Percentiles rank a stretch among this genome's conserved stretches.
These are phyloP conservation scores for Vachellia pachyceras DNA, from an alignment of 306 rosid genomes.

Conservation along the genomic window DNA sequence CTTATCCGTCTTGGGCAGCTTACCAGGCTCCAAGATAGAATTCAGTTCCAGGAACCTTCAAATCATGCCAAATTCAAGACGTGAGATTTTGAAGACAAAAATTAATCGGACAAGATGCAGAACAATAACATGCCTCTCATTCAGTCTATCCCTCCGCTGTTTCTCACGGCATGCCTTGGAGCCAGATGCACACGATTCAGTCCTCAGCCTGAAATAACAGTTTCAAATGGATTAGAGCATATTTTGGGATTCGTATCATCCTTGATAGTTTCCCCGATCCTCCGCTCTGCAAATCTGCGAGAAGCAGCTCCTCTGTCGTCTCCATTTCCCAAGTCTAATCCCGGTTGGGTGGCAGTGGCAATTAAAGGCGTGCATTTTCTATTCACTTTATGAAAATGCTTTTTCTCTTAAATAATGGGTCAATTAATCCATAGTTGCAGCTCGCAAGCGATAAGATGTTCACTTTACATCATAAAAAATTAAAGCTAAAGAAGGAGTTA, in stretches of 20 bases:
- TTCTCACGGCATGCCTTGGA: conserved; percentile 94
- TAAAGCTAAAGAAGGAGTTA: not conserved
- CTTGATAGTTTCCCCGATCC: not conserved
- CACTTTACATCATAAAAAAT: not conserved
- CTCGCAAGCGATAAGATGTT: conserved; percentile 4
- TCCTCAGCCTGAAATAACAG: conserved; percentile 56
- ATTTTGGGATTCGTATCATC: conserved; percentile 7
- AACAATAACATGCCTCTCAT: conserved; percentile 75
- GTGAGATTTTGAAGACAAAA: conserved; percentile 41
- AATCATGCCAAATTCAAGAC: conserved; percentile 48
- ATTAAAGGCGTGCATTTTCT: conserved; percentile 1
- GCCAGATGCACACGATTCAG: conserved; percentile 63
- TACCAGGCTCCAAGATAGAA: conserved; percentile 79
- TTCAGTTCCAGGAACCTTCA: conserved; percentile 88
- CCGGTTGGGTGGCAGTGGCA: not conserved
- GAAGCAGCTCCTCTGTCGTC: not conserved
- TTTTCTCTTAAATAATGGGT: not conserved
- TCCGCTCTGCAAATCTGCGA: not conserved
- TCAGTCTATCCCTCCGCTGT: conserved; percentile 82
- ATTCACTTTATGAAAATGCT: not conserved
- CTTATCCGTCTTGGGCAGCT: conserved; percentile 83
- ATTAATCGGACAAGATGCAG: conserved; percentile 39
- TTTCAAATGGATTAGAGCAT: conserved; percentile 29
- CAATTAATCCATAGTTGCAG: not conserved
- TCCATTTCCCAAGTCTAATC: not conserved